Evolutionary conservation across 768 basidiomycete genomes (phyloP).

Genomic region (Postia placenta): DNA sequence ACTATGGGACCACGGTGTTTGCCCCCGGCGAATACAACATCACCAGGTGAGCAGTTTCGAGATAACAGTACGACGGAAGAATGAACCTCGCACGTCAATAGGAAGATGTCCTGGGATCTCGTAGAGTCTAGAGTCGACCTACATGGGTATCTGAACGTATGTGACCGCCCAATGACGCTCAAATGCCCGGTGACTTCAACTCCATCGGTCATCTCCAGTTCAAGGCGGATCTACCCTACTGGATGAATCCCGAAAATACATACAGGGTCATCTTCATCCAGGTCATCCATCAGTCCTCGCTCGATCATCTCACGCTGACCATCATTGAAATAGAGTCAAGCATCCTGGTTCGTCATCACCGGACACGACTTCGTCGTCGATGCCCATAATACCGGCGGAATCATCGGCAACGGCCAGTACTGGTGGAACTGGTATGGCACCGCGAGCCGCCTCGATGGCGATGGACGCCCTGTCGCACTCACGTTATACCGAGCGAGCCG

Average conservation of each 20-base stretch:
- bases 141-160: slow-evolving; percentile 36
- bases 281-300: slow-evolving; percentile 19
- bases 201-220: slow-evolving; percentile 41
- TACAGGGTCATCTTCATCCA: slow-evolving; percentile 59
- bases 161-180: slow-evolving; percentile 5
- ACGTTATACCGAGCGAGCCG: slow-evolving; percentile 41
- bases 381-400: slow-evolving; percentile 48
- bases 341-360: slow-evolving; percentile 60
- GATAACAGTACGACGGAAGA: no score
- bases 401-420: slow-evolving; percentile 56
- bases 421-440: slow-evolving; percentile 54
- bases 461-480: slow-evolving; percentile 52
- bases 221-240: slow-evolving; percentile 46
- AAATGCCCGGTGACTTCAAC: no score
- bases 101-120: slow-evolving; percentile 53
- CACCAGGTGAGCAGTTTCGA: slow-evolving; percentile 32
- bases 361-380: slow-evolving; percentile 50
- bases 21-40: slow-evolving; percentile 43
- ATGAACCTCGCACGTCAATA: slow-evolving; percentile 15
- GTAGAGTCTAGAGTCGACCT: slow-evolving; percentile 37
- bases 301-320: neutral
- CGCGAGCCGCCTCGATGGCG: slow-evolving; percentile 41
- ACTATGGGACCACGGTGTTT: slow-evolving; percentile 39
- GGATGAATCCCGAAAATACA: slow-evolving; percentile 49
- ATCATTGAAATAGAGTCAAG: slow-evolving; percentile 37